Percentiles rank a stretch among this genome's conserved stretches.
Conservation (phyloP, 495 filamentous ascomycete species). For the Daldinia childiae region DNA sequence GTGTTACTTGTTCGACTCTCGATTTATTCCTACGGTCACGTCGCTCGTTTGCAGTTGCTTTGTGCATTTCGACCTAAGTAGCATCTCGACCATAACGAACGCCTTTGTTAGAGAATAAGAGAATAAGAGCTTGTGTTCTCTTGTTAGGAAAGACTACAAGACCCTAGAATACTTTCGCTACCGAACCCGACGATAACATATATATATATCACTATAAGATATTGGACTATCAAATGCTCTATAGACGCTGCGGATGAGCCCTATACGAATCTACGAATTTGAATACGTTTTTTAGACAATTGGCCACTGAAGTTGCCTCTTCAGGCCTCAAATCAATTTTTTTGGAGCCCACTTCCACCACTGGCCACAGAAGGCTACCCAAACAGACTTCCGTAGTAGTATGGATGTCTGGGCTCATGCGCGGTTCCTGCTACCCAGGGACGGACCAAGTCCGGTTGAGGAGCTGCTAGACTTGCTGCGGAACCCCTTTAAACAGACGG, state of each 20-base stretch:
- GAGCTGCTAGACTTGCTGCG: constrained; percentile 56
- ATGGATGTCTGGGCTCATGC: constrained; percentile 43
- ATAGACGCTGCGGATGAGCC: constrained; percentile 19
- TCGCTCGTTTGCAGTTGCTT: constrained; percentile 38
- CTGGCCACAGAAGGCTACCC: constrained; percentile 14
- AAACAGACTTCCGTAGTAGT: constrained; percentile 21
- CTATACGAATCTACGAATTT: constrained; percentile 7
- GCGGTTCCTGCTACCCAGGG: constrained; percentile 35
- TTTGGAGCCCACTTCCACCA: constrained; percentile 5
- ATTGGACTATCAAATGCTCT: neutral
- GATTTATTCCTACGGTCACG: constrained; percentile 22
- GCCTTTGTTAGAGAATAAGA: constrained; percentile 28
- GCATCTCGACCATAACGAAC: constrained; percentile 8
- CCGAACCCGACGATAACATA: neutral
- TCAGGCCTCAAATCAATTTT: neutral
- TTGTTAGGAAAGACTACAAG: constrained; percentile 2
- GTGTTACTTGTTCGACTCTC: constrained; percentile 23
- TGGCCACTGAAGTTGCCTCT: neutral
- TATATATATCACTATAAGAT: neutral
- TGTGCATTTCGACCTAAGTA: constrained; percentile 21
- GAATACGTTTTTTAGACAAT: constrained; percentile 10
- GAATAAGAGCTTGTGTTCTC: constrained; percentile 13
- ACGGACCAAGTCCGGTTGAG: constrained; percentile 40
- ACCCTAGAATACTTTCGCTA: neutral
- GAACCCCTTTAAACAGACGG: constrained; percentile 60